phyloP scores from a whole-genome alignment of 2,329 filamentous ascomycete genomes.

The Diaporthe destruens region DNA sequence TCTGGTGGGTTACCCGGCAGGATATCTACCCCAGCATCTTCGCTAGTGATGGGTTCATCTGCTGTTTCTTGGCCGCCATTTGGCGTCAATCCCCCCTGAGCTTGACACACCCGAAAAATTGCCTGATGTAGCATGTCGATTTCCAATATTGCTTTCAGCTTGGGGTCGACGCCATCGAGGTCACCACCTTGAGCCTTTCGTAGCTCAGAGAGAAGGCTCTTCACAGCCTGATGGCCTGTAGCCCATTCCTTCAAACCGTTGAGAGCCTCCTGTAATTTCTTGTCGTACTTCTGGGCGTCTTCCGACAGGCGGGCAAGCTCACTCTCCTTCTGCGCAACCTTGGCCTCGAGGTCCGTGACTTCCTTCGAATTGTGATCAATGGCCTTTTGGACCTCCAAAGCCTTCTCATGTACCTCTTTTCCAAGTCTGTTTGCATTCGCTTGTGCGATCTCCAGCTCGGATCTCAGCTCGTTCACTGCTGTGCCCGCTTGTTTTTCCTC shows the following conservation, averaged over 20 bases:
- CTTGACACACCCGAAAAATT: constrained; percentile 28
- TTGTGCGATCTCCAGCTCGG: constrained; percentile 24
- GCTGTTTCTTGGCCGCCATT: background rate
- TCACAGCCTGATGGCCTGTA: constrained; percentile 2
- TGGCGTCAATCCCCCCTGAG: background rate
- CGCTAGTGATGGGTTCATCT: background rate
- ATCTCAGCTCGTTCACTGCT: constrained; percentile 34
- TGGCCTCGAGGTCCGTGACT: constrained; percentile 24
- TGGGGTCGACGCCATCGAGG: constrained; percentile 21
- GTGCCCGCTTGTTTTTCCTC: constrained; percentile 16
- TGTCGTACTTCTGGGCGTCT: constrained; percentile 33
- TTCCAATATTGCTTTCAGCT: constrained; percentile 36
- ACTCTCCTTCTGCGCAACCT: constrained; percentile 23
- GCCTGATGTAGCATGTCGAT: constrained; percentile 36
- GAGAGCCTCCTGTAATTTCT: constrained; percentile 22
- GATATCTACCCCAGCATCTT: background rate
- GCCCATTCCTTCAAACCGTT: constrained; percentile 35
- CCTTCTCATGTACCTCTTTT: constrained; percentile 8
- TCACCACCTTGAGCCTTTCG: constrained; percentile 5
- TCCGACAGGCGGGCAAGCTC: constrained; percentile 24
- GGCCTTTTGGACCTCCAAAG: background rate
- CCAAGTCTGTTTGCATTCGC: background rate
- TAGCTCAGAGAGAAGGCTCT: constrained; percentile 14
- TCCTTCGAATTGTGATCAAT: constrained; percentile 5
- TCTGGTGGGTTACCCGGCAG: background rate